These are phyloP conservation scores for Cryptococcus sp. DNA, from an alignment of 1,284 basidiomycete species.

Conservation along the genomic window DNA sequence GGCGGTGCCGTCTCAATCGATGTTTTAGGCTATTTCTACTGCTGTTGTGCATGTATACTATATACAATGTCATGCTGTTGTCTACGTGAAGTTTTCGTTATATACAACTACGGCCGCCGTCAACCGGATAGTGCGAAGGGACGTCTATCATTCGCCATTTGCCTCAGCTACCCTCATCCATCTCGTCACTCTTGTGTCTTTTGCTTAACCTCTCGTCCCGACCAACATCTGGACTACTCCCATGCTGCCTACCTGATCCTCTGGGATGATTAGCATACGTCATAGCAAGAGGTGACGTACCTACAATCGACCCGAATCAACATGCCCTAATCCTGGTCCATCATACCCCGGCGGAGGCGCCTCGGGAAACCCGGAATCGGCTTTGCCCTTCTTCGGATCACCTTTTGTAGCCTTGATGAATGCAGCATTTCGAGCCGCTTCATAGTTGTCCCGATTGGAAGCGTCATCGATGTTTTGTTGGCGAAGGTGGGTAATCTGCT, in stretches of 20 bases:
- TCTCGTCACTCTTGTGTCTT: neutral
- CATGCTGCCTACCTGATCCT: too few relatives aligned
- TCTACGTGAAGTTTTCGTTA: too few relatives aligned
- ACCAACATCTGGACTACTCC: neutral
- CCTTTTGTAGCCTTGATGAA: neutral
- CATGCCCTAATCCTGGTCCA: conserved; percentile 15
- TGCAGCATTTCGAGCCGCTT: neutral
- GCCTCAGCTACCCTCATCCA: neutral
- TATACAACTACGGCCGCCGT: too few relatives aligned
- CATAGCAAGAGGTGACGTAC: conserved; percentile 29
- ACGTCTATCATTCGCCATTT: too few relatives aligned
- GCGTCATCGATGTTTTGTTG: neutral
- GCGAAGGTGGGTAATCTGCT: conserved; percentile 21
- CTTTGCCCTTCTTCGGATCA: neutral
- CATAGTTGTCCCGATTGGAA: neutral
- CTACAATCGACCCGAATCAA: conserved; percentile 53
- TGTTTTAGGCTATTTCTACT: neutral
- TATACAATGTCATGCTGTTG: neutral
- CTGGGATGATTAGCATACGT: too few relatives aligned
- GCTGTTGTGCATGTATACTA: neutral
- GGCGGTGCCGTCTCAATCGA: neutral
- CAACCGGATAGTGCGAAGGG: too few relatives aligned
- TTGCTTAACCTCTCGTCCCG: neutral
- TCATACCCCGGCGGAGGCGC: neutral
- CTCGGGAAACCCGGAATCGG: neutral